phyloP scores from a whole-genome alignment of 192 early-diverging fungal genomes.

The Chytriomyces sp. region DNA sequence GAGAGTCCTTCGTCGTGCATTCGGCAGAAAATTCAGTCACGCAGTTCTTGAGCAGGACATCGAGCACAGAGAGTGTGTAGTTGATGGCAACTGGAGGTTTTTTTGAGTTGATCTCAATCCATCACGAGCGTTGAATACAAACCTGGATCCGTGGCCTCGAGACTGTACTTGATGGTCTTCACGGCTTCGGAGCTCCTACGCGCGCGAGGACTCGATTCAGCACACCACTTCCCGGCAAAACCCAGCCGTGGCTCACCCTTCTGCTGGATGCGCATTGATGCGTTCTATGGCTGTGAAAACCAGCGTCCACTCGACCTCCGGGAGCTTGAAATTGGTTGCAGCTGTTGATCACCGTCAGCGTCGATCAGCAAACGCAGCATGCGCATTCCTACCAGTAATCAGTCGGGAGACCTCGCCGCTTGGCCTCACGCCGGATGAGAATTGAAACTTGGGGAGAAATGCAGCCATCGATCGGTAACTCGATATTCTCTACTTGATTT shows the following conservation, averaged over 20 bases:
- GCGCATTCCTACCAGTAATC: not conserved
- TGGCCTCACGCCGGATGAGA: not conserved
- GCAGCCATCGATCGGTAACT: no score
- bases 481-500: no score
- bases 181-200: not conserved
- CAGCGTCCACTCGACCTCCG: not conserved
- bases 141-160: not conserved
- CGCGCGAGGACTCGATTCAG: not conserved
- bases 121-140: not conserved
- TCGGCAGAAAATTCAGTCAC: not conserved
- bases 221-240: not conserved
- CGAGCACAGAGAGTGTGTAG: constrained; percentile 3
- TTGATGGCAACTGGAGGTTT: not conserved
- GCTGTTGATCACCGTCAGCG: not conserved
- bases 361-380: not conserved
- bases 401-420: not conserved
- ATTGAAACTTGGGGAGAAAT: no score
- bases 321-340: not conserved
- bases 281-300: not conserved
- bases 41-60: constrained; percentile 17
- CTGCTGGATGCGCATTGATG: not conserved
- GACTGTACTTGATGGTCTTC: not conserved
- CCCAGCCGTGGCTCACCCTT: not conserved
- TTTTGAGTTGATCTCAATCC: not conserved
- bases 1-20: not conserved